These are phyloP conservation scores for Streptanthus diversifolius DNA, from an alignment of 345 rosid genomes.

Conservation along the genomic window DNA sequence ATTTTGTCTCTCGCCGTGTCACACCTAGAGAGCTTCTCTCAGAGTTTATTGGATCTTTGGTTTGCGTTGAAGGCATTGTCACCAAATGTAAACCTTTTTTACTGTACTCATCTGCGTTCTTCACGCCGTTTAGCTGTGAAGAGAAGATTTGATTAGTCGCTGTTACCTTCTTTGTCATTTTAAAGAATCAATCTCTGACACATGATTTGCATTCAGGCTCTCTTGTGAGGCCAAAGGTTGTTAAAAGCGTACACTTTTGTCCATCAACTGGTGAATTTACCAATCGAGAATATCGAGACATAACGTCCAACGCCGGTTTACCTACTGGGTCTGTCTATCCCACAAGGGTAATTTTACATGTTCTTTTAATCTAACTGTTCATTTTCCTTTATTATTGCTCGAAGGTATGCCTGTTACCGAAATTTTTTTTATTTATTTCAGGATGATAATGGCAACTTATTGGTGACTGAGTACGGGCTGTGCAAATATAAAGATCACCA, in stretches of 20 bases:
- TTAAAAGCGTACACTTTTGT: slow-evolving; percentile 93
- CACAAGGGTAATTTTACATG: slow-evolving; percentile 63
- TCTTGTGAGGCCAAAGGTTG: slow-evolving; percentile 97
- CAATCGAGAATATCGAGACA: slow-evolving; percentile 84
- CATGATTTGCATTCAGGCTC: slow-evolving; percentile 55
- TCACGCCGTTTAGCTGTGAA: background rate
- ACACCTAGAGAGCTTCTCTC: slow-evolving; percentile 96
- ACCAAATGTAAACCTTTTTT: slow-evolving; percentile 66
- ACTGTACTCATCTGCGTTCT: background rate
- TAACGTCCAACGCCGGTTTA: slow-evolving; percentile 77
- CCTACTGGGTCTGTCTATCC: slow-evolving; percentile 99
- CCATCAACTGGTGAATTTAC: slow-evolving; percentile 71
- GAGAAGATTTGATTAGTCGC: background rate
- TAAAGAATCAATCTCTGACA: too few species aligned
- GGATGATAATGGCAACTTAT: slow-evolving; percentile 86
- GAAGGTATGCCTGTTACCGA: slow-evolving; percentile 10
- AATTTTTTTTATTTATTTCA: slow-evolving; percentile 38
- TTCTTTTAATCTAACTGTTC: background rate
- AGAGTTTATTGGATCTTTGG: slow-evolving; percentile 91
- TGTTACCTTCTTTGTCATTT: too few species aligned
- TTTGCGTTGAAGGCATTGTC: slow-evolving; percentile 90
- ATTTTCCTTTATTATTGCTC: background rate
- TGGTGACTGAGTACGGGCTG: slow-evolving; percentile 94
- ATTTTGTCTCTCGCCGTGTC: slow-evolving; percentile 89
- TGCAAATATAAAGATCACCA: slow-evolving; percentile 97